Evolutionary conservation across 495 filamentous ascomycete genomes (phyloP).

Genomic region (Umbilicaria muhlenbergii): DNA sequence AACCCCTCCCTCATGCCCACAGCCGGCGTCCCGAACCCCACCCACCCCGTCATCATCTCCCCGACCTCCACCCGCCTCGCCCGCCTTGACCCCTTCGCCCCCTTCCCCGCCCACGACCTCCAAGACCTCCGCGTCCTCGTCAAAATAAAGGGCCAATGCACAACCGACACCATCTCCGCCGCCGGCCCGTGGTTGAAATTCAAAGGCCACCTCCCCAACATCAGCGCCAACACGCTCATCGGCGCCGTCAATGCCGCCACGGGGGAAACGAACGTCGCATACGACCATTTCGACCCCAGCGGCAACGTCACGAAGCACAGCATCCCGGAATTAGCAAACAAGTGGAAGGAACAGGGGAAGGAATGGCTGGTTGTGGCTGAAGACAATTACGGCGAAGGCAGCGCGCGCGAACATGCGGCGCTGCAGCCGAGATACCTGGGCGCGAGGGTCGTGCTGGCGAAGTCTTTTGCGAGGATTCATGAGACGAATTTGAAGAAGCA

Average conservation of each 20-base stretch:
- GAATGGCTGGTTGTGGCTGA: conserved; percentile 91
- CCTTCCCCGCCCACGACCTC: conserved; percentile 67
- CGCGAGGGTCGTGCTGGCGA: conserved; percentile 71
- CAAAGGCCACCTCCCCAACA: conserved; percentile 97
- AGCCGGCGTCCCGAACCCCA: conserved; percentile 49
- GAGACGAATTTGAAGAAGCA: conserved; percentile 99
- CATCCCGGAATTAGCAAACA: conserved; percentile 73
- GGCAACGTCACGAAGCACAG: conserved; percentile 18
- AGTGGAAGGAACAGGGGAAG: conserved; percentile 57
- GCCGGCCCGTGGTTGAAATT: conserved; percentile 97
- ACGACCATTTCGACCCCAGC: conserved; percentile 36
- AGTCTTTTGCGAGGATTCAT: conserved; percentile 91
- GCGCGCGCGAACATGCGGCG: conserved; percentile 90
- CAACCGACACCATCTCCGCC: conserved; percentile 95
- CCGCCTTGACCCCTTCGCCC: conserved; percentile 74
- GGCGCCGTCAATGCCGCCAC: conserved; percentile 85
- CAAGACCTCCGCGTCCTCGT: conserved; percentile 64
- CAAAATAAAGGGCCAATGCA: conserved; percentile 95
- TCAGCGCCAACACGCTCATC: conserved; percentile 90
- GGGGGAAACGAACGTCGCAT: conserved; percentile 78
- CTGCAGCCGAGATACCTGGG: conserved; percentile 89
- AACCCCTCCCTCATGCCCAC: conserved; percentile 61
- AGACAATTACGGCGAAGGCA: conserved; percentile 96
- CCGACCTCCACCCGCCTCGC: conserved; percentile 80
- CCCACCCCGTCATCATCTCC: conserved; percentile 53